Evolutionary conservation across 1,139 yeast species (phyloP).

Genomic region (Meyerozyma athensensis): DNA sequence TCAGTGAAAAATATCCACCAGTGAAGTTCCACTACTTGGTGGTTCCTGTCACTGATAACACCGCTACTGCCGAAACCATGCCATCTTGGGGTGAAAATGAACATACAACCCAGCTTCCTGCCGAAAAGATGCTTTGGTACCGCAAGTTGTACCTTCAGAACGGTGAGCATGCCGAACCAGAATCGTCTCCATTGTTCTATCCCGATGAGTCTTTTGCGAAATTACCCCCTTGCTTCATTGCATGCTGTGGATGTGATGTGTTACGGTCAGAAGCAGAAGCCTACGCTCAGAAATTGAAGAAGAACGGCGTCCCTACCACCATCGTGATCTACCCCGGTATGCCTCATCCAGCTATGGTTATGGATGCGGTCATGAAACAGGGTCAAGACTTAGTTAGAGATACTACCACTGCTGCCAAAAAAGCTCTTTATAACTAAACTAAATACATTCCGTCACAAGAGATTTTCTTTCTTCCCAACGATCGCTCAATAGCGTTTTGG

Average conservation of each 20-base stretch:
- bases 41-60: conserved; percentile 48
- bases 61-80: conserved; percentile 35
- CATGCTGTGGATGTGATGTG: conserved; percentile 44
- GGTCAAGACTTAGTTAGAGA: conserved; percentile 34
- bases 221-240: conserved; percentile 40
- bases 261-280: conserved; percentile 42
- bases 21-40: conserved; percentile 37
- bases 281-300: conserved; percentile 35
- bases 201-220: conserved; percentile 33
- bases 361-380: conserved; percentile 39
- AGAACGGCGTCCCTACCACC: conserved; percentile 32
- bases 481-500: conserved; percentile 53
- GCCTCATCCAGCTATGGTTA: conserved; percentile 48
- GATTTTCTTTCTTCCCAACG: conserved; percentile 46
- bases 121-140: conserved; percentile 48
- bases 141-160: conserved; percentile 40
- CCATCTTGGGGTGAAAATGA: conserved; percentile 39
- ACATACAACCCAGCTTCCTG: conserved; percentile 43
- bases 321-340: conserved; percentile 37
- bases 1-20: conserved; percentile 27
- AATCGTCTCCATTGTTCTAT: conserved; percentile 43
- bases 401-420: conserved; percentile 23
- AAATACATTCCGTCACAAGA: conserved; percentile 50
- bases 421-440: conserved; percentile 13
- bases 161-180: conserved; percentile 31